Evolutionary conservation across 2,329 filamentous ascomycete species (phyloP), one percentile per base, ranked within the genome.

Genomic region (Keithomyces neogunnii): DNA sequence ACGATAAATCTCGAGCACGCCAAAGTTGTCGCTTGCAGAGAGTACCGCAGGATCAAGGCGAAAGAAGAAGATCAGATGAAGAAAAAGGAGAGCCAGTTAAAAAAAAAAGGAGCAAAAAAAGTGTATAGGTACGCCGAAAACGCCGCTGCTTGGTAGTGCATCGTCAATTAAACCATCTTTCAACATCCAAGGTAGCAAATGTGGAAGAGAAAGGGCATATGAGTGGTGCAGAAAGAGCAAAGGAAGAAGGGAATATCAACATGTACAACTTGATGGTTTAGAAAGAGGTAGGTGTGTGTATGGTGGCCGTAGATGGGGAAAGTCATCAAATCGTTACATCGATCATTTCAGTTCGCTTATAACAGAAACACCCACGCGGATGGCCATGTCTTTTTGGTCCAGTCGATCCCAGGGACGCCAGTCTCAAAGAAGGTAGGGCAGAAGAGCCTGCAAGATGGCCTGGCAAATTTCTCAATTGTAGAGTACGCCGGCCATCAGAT

Each of bases 141-240:
- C 64, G 60, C 64, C 63, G 51, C 57, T 65, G 64, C 64, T 66
- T 55, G 56, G 56, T 64, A 40, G 45, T 53, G 43, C 48, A 49
- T 51, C 51, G 39, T 40, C 13, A 44, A 32, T 13, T 43, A 47
- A 48, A 40, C 33, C 26, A 51, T 46, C 50, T 29, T 45, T 48
- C 28, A 11, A 30, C 11, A 30, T 29, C 26, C 26, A 11, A 44
- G 40, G 28, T 7, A 35, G 11, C 6, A 35, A 35, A 35, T 7
- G 32, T 46, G 49, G 11, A 29, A 30, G 29, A 46, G 28, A 50
- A 10, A 26, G 5, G 31, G 32, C 28, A 39, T 4, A 36, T 9
- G 3, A 40, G 31, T 32, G 11, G 32, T 19, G n/a, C 60, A 62
- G 47, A 42, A 53, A 54, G 54, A 51, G 56, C 56, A 57, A 56